Conservation (phyloP, 441 rosid species). For the Erodium trifolium region DNA sequence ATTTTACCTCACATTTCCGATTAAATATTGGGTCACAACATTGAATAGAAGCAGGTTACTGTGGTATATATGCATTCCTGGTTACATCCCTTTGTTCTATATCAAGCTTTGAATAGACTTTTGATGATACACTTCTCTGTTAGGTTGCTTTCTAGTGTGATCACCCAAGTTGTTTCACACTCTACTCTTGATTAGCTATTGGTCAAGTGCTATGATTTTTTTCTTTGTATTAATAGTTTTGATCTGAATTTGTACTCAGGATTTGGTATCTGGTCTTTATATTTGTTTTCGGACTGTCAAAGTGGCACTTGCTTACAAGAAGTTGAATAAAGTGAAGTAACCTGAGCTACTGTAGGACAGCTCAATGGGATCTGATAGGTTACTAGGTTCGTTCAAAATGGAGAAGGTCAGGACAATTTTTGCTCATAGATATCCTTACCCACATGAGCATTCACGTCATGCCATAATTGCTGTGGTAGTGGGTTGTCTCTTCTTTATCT, state of each 20-base stretch:
- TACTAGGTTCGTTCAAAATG: conserved; percentile 57
- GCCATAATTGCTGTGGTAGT: conserved; percentile 86
- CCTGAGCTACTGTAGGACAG: conserved; percentile 13
- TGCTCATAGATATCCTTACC: conserved; percentile 80
- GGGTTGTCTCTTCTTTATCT: conserved; percentile 91
- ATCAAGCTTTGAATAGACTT: neutral
- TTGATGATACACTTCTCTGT: neutral
- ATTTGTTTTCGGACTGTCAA: conserved; percentile 21
- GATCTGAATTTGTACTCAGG: conserved; percentile 22
- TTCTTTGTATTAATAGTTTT: conserved; percentile 15
- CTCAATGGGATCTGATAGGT: conserved; percentile 49
- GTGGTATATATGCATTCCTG: neutral
- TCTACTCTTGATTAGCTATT: neutral
- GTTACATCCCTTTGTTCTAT: neutral
- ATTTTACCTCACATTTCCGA: neutral
- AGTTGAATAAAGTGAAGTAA: conserved; percentile 16
- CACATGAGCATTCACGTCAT: conserved; percentile 97
- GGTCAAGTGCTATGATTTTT: neutral
- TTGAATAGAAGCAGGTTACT: conserved; percentile 1
- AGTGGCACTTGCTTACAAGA: conserved; percentile 22
- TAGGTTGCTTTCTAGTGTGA: neutral
- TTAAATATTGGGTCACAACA: neutral
- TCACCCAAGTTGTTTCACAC: neutral
- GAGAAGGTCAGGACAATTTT: conserved; percentile 49
- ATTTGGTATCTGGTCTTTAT: conserved; percentile 23